Percentiles rank a stretch among this genome's conserved stretches.
phyloP scores from a whole-genome alignment of 805 yeast species.

The Candida germanica region DNA sequence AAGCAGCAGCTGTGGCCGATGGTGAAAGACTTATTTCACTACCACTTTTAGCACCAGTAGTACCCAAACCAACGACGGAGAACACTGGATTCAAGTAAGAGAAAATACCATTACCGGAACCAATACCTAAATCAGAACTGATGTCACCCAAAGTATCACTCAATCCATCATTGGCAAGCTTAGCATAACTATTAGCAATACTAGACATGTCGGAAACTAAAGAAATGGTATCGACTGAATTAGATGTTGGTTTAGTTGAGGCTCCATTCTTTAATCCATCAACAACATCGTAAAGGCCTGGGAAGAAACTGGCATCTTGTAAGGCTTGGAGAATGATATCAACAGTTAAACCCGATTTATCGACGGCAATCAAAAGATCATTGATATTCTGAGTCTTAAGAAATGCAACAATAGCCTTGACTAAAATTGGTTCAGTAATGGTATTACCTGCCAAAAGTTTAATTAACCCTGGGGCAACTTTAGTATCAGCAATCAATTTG shows the following conservation, averaged over 20 bases:
- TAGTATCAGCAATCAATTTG: conserved; percentile 18
- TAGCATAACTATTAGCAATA: conserved; percentile 9
- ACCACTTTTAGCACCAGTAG: conserved; percentile 2
- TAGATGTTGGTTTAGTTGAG: conserved; percentile 11
- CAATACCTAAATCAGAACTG: conserved; percentile 9
- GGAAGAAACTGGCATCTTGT: conserved; percentile 15
- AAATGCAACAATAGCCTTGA: conserved; percentile 21
- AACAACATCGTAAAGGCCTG: conserved; percentile 16
- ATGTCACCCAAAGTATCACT: conserved; percentile 7
- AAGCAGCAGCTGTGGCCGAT: conserved; percentile 13
- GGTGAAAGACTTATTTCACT: conserved; percentile 7
- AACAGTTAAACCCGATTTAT: conserved; percentile 23
- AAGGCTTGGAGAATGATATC: conserved; percentile 21
- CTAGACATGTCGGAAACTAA: conserved; percentile 12
- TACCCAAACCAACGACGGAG: conserved; percentile 13
- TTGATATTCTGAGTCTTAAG: conserved; percentile 20
- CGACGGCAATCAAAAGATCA: conserved; percentile 21
- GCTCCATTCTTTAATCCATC: conserved; percentile 16
- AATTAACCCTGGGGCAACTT: conserved; percentile 19
- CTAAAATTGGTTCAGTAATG: conserved; percentile 24
- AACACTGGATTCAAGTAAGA: conserved; percentile 16
- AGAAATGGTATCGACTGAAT: conserved; percentile 8
- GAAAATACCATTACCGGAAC: conserved; percentile 12
- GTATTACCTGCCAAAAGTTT: conserved; percentile 20
- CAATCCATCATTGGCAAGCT: conserved; percentile 10